Evolutionary conservation across 768 basidiomycete species (phyloP).

Genomic region (Tubosaeta sp.): DNA sequence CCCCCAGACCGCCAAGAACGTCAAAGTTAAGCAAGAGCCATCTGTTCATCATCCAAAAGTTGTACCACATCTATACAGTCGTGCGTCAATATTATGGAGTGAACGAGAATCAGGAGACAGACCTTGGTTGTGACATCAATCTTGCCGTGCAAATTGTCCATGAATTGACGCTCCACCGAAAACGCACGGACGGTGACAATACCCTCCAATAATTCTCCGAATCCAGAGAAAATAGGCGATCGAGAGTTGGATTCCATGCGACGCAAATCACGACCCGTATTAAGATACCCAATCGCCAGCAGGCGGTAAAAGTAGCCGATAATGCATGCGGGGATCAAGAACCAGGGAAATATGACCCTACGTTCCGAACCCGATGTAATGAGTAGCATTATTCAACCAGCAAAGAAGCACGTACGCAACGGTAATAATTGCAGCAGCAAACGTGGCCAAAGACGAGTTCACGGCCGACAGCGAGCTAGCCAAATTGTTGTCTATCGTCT

Average conservation of each 20-base stretch:
- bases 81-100: neutral
- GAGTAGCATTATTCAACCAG: slow-evolving; percentile 5
- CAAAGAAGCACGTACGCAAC: slow-evolving; percentile 48
- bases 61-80: slow-evolving; percentile 64
- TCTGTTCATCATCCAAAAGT: slow-evolving; percentile 86
- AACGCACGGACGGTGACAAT: slow-evolving; percentile 94
- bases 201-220: slow-evolving; percentile 78
- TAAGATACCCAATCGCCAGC: slow-evolving; percentile 68
- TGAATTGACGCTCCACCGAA: slow-evolving; percentile 73
- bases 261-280: slow-evolving; percentile 78
- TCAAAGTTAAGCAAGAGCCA: slow-evolving; percentile 87
- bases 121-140: slow-evolving; percentile 79
- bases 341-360: slow-evolving; percentile 74
- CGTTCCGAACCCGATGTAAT: neutral
- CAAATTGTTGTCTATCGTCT: slow-evolving; percentile 77
- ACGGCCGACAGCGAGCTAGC: slow-evolving; percentile 69
- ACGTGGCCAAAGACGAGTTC: slow-evolving; percentile 71
- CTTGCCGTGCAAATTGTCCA: slow-evolving; percentile 68
- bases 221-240: slow-evolving; percentile 81
- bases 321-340: slow-evolving; percentile 71
- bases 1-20: slow-evolving; percentile 63
- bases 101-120: neutral
- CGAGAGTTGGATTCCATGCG: slow-evolving; percentile 89
- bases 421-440: slow-evolving; percentile 71
- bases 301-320: slow-evolving; percentile 72